Conservation (phyloP, 2,329 filamentous ascomycete genomes). For the Coniochaeta prunicola region DNA sequence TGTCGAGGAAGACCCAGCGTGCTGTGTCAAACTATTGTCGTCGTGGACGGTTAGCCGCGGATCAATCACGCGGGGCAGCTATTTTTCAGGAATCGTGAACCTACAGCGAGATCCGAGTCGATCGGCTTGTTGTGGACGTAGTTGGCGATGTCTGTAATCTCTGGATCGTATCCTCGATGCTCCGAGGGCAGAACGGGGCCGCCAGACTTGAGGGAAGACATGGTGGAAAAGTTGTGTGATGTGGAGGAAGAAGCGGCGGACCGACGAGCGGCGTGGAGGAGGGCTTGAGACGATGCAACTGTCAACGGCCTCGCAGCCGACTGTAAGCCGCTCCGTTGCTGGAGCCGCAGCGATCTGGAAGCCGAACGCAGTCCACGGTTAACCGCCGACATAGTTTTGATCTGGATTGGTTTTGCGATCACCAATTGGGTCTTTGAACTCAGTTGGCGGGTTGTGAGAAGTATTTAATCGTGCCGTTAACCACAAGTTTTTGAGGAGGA, state of each 20-base stretch:
- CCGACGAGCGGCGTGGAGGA: slow-evolving; percentile 21
- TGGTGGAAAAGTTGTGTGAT: slow-evolving; percentile 33
- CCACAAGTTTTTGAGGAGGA: background rate
- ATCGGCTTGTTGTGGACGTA: slow-evolving; percentile 93
- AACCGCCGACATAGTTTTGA: slow-evolving; percentile 42
- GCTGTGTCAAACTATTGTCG: slow-evolving; percentile 77
- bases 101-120: slow-evolving; percentile 85
- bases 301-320: slow-evolving; percentile 27
- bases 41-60: slow-evolving; percentile 12
- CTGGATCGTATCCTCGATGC: slow-evolving; percentile 69
- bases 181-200: slow-evolving; percentile 39
- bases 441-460: background rate
- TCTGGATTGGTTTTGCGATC: slow-evolving; percentile 7
- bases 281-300: slow-evolving; percentile 21
- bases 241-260: slow-evolving; percentile 26
- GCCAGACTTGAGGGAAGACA: slow-evolving; percentile 36
- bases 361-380: slow-evolving; percentile 47
- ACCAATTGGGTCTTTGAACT: slow-evolving; percentile 12
- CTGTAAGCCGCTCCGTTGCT: slow-evolving; percentile 28
- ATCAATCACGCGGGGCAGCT: background rate
- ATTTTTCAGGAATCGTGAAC: slow-evolving; percentile 24
- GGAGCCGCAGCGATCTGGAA: slow-evolving; percentile 45
- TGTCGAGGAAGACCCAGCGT: slow-evolving; percentile 93
- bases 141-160: slow-evolving; percentile 90
- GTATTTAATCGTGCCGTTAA: background rate